Conservation (phyloP, 768 basidiomycete genomes). For the Crucibulum laeve region DNA sequence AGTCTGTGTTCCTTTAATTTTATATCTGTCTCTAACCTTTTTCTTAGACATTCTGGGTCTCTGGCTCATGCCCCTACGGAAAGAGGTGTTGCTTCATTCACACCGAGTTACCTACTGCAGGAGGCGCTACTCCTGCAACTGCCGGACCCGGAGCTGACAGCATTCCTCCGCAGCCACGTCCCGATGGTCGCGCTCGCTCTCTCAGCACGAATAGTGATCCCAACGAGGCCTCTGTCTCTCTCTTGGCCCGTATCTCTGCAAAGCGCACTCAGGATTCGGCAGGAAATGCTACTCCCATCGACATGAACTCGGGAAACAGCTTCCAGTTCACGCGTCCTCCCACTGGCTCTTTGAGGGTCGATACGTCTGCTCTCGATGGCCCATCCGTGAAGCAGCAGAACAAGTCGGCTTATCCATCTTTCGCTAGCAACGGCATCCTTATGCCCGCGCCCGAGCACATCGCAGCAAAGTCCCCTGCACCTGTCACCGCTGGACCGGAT, state of each 20-base stretch:
- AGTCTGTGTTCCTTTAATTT: slow-evolving; percentile 16
- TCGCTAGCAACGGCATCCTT: slow-evolving; percentile 56
- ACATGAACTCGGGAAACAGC: slow-evolving; percentile 37
- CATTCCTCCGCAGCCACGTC: slow-evolving; percentile 47
- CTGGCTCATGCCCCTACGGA: slow-evolving; percentile 89
- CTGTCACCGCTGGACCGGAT: slow-evolving; percentile 83
- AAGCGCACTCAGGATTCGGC: slow-evolving; percentile 46
- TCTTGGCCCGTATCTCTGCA: slow-evolving; percentile 72
- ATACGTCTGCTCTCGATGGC: slow-evolving; percentile 62
- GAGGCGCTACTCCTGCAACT: slow-evolving; percentile 49
- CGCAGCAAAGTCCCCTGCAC: slow-evolving; percentile 67
- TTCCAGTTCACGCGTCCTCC: slow-evolving; percentile 62
- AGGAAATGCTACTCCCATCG: slow-evolving; percentile 47
- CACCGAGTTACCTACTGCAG: slow-evolving; percentile 73
- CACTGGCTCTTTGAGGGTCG: slow-evolving; percentile 67
- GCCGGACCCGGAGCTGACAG: slow-evolving; percentile 32
- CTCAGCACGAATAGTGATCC: slow-evolving; percentile 77
- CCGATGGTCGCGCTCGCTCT: slow-evolving; percentile 61
- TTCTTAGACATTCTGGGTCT: slow-evolving; percentile 85
- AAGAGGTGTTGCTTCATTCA: slow-evolving; percentile 94
- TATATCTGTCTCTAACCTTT: slow-evolving; percentile 5
- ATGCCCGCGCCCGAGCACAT: slow-evolving; percentile 55
- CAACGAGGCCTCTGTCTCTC: slow-evolving; percentile 65
- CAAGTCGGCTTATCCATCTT: slow-evolving; percentile 81
- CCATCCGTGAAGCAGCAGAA: slow-evolving; percentile 71